Evolutionary conservation across 768 basidiomycete genomes (phyloP).

Genomic region (Grammothele lineata): DNA sequence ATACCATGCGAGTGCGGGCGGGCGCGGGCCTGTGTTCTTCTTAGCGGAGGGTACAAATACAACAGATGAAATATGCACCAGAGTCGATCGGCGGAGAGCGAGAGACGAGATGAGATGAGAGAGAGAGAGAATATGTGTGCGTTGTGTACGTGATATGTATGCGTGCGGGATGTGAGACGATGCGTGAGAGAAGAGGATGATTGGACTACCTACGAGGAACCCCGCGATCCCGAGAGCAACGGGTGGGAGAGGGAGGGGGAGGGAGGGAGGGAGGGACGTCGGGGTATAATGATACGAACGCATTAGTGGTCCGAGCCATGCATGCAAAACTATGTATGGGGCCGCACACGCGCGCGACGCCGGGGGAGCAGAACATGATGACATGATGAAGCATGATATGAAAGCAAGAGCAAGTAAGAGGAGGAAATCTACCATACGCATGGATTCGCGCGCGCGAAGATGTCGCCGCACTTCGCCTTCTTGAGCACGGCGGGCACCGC

Average conservation of each 20-base stretch:
- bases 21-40: no score
- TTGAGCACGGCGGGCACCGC: constrained; percentile 3
- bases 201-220: background rate
- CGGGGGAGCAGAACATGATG: background rate
- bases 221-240: background rate
- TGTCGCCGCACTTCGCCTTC: constrained; percentile 14
- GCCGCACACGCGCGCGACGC: background rate
- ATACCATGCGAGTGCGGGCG: no score
- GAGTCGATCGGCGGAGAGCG: no score
- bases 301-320: background rate
- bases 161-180: background rate
- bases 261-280: background rate
- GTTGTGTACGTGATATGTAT: background rate
- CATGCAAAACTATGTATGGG: background rate
- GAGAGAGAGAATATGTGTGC: background rate
- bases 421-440: constrained; percentile 11
- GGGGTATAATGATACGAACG: no score
- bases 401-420: background rate
- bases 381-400: background rate
- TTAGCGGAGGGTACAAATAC: no score
- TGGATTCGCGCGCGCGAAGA: constrained; percentile 13
- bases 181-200: background rate
- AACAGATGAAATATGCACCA: no score
- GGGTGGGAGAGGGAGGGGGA: background rate
- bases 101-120: background rate